Evolutionary conservation across 805 yeast species (phyloP).

Genomic region (Ogataea methylovora): DNA sequence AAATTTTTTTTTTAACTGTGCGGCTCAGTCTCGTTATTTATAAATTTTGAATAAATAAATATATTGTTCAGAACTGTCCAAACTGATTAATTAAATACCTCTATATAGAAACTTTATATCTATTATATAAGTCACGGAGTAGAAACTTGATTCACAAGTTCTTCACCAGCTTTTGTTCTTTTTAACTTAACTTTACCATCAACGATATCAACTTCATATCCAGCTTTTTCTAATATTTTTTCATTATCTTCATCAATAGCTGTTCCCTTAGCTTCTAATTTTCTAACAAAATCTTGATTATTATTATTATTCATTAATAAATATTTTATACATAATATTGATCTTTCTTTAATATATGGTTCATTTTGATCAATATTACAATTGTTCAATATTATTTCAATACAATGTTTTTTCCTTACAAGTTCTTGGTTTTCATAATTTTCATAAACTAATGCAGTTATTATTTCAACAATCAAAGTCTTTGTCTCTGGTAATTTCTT

Average conservation of each 20-base stretch:
- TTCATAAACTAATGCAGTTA: constrained; percentile 49
- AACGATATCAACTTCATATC: constrained; percentile 65
- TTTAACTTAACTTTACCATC: constrained; percentile 65
- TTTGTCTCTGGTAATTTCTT: constrained; percentile 57
- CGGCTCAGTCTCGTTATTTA: too few species aligned
- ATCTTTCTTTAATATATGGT: constrained; percentile 80
- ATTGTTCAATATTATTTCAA: constrained; percentile 66
- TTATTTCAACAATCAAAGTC: constrained; percentile 55
- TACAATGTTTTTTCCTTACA: constrained; percentile 56
- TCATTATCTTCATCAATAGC: constrained; percentile 52
- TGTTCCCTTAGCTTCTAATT: constrained; percentile 66
- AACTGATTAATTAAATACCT: too few species aligned
- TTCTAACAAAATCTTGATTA: constrained; percentile 73
- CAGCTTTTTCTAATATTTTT: constrained; percentile 44
- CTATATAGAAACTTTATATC: too few species aligned
- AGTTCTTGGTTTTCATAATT: constrained; percentile 56
- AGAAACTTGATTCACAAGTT: too few species aligned
- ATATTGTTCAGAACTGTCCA: too few species aligned
- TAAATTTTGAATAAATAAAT: too few species aligned
- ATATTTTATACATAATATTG: constrained; percentile 71
- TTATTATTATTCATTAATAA: constrained; percentile 53
- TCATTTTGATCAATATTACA: constrained; percentile 85
- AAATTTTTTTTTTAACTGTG: too few species aligned
- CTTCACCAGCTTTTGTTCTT: constrained; percentile 5
- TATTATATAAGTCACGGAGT: too few species aligned